phyloP scores from a whole-genome alignment of 2,329 filamentous ascomycete species.

The Exophiala lecanii-corni region DNA sequence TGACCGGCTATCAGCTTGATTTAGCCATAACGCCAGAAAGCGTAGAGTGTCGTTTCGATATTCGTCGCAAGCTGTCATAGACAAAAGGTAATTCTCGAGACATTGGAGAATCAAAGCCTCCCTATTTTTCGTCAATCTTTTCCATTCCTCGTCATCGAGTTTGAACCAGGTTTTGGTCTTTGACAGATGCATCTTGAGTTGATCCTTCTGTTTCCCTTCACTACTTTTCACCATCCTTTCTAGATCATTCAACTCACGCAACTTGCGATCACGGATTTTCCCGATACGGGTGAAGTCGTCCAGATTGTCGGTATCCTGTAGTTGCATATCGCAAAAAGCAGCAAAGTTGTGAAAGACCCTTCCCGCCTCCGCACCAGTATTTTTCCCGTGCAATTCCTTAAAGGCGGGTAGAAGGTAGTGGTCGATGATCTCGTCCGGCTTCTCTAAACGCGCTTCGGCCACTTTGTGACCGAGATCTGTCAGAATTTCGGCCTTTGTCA shows the following conservation, averaged over 20 bases:
- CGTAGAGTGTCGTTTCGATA: conserved; percentile 86
- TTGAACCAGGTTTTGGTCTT: conserved; percentile 84
- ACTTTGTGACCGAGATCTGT: conserved; percentile 85
- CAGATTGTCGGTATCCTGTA: conserved; percentile 77
- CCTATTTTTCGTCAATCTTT: conserved; percentile 69
- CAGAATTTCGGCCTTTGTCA: conserved; percentile 73
- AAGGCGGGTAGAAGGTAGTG: conserved; percentile 82
- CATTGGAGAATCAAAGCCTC: conserved; percentile 82
- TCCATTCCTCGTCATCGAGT: conserved; percentile 83
- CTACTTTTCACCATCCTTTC: conserved; percentile 51
- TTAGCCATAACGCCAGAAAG: conserved; percentile 91
- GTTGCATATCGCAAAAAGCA: conserved; percentile 87
- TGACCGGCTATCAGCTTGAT: conserved; percentile 68
- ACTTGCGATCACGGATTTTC: conserved; percentile 73
- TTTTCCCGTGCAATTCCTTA: conserved; percentile 67
- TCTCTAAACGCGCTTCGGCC: conserved; percentile 84
- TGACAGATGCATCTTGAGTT: conserved; percentile 56
- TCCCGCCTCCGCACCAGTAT: conserved; percentile 68
- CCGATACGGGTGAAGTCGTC: conserved; percentile 80
- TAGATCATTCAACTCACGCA: conserved; percentile 72
- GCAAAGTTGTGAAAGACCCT: conserved; percentile 94
- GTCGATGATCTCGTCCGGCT: conserved; percentile 82
- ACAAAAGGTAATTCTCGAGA: conserved; percentile 86
- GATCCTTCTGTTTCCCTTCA: conserved; percentile 46
- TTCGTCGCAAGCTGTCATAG: conserved; percentile 76